Evolutionary conservation across 2,329 filamentous ascomycete genomes (phyloP).

Genomic region (Claviceps humidiphila): DNA sequence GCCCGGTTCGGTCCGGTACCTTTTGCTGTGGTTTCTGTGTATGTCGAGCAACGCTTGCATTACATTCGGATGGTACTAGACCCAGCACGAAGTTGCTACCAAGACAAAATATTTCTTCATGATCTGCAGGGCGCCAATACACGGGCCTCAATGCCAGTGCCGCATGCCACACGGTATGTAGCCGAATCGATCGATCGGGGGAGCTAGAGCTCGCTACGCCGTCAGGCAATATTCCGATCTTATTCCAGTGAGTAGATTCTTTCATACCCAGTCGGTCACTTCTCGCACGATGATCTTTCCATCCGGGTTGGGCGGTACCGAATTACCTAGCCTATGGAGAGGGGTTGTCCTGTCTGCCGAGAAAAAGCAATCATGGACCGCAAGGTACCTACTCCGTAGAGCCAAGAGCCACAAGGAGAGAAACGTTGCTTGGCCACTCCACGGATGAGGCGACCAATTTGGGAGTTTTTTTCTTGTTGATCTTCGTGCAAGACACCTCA

Average conservation of each 20-base stretch:
- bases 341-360: not conserved
- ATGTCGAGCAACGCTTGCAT: not conserved
- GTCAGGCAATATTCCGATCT: not conserved
- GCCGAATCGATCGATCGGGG: no score
- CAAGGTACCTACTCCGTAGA: no score
- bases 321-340: not conserved
- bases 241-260: not conserved
- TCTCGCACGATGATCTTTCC: not conserved
- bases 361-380: not conserved
- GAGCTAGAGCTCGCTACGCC: not conserved
- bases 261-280: not conserved
- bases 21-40: not conserved
- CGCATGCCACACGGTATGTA: not conserved
- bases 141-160: not conserved
- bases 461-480: not conserved
- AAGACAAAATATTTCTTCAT: no score
- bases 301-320: not conserved
- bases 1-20: not conserved
- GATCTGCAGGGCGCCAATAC: not conserved
- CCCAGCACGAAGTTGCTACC: not conserved
- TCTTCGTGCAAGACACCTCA: not conserved
- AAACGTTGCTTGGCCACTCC: not conserved
- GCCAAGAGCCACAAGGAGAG: not conserved
- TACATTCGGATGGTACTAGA: not conserved
- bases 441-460: not conserved